Evolutionary conservation across 139 green algal species (phyloP).

Genomic region (Micromonas commoda): DNA sequence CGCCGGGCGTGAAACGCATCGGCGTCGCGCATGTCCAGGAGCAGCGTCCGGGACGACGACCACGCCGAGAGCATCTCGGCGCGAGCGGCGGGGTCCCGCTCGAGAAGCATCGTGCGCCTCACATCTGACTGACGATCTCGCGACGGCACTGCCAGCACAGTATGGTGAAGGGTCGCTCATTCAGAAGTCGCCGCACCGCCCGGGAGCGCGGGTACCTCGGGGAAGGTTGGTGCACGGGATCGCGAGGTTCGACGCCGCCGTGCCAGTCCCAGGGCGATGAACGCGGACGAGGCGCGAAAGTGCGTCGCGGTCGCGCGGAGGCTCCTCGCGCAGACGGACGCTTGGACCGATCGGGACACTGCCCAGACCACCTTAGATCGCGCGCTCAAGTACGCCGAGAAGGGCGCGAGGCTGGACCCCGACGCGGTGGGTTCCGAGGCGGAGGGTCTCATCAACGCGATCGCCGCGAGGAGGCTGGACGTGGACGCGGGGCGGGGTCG

Average conservation of each 20-base stretch:
- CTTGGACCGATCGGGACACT: too few species aligned
- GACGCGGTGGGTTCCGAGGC: background rate
- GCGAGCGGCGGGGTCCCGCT: too few species aligned
- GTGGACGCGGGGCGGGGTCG: background rate
- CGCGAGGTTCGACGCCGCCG: too few species aligned
- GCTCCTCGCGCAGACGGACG: background rate
- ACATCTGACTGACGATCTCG: too few species aligned
- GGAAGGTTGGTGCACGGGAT: too few species aligned
- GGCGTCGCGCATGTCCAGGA: background rate
- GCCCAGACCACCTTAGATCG: background rate
- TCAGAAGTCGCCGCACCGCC: too few species aligned
- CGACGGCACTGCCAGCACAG: too few species aligned
- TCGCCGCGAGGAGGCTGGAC: background rate
- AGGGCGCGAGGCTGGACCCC: background rate
- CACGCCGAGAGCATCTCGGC: background rate
- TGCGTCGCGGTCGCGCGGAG: background rate
- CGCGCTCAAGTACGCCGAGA: slow-evolving; percentile 9
- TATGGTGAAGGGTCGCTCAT: too few species aligned
- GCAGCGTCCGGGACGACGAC: background rate
- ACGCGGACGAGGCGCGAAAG: slow-evolving; percentile 6
- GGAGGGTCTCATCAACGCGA: background rate
- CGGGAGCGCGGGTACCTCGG: too few species aligned
- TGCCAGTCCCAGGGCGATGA: too few species aligned
- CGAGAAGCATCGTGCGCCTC: too few species aligned
- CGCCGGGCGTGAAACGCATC: background rate